Conservation (phyloP, 2,329 filamentous ascomycete species). For the Dothistroma pini region DNA sequence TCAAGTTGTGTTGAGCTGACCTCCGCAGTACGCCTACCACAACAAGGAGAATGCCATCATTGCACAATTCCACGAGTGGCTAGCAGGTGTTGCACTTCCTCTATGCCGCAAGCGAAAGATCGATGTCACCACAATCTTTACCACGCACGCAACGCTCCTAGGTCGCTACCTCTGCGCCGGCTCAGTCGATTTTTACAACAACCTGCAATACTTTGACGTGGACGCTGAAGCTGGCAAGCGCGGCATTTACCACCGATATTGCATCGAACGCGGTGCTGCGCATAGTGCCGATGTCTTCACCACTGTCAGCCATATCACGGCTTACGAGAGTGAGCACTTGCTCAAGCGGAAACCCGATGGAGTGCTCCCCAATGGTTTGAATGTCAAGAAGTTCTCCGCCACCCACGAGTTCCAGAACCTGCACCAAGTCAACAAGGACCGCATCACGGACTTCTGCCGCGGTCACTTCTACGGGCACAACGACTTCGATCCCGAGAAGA, state of each 20-base stretch:
- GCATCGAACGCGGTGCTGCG: conserved; percentile 89
- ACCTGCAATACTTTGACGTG: conserved; percentile 93
- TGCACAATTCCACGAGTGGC: conserved; percentile 98
- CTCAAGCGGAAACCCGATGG: conserved; percentile 97
- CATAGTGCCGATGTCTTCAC: conserved; percentile 97
- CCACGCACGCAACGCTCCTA: conserved; percentile 91
- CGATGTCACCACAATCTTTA: conserved; percentile 97
- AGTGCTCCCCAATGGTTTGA: conserved; percentile 91
- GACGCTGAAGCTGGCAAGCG: conserved; percentile 96
- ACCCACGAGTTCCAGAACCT: conserved; percentile 99
- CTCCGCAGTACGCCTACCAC: conserved; percentile 76
- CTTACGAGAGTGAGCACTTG: conserved; percentile 95
- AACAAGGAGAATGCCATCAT: conserved; percentile 90
- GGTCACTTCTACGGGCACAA: conserved; percentile 99
- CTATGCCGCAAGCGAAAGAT: conserved; percentile 91
- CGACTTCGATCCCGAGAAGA: conserved; percentile 95
- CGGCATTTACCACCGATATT: conserved; percentile 97
- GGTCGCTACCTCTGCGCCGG: conserved; percentile 96
- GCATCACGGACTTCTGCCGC: conserved; percentile 96
- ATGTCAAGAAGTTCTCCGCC: conserved; percentile 97
- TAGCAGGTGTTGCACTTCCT: conserved; percentile 88
- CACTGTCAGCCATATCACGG: conserved; percentile 97
- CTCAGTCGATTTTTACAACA: conserved; percentile 99
- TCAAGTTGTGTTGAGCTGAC: conserved; percentile 12
- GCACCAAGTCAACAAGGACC: conserved; percentile 93